Base-by-base conservation (phyloP, 2,329 filamentous ascomycete species). In the Nothophoma quercina region DNA sequence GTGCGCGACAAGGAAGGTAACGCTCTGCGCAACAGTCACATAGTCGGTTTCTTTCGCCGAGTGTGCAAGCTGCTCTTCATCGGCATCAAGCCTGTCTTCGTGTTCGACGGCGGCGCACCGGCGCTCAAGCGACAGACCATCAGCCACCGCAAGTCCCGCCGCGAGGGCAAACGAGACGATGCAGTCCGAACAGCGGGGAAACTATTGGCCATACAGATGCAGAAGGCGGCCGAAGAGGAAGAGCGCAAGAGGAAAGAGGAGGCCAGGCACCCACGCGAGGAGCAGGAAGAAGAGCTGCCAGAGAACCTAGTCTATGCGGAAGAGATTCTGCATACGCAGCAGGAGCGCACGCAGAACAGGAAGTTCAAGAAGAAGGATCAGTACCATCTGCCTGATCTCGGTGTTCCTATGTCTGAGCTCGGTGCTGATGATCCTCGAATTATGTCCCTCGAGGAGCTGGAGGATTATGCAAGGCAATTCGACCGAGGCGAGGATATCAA, bases 1-100 rank as follows among this genome's bases (percentile, higher is more conserved):
- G 95, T 99, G 9, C 93, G 95, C 66, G 95, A 99, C 77, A 97
- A 98, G 70, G 95, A 99, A 76, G 95, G 95, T 46, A 96, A 99
- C 70, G 95, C 95, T 1, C 82, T 99, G 44, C 91, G 93, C 59
- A 99, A 97, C 78, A 93, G 91, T 23, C 95, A 99, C 70, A 86
- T 99, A 28, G 91, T 99, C 34, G 95, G 96, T 30, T 99, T 99
- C 84, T 99, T 99, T 77, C 90, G 95, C 43, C 88, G 95, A 55
- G 96, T 99, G 73, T 99, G 95, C 83, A 99, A 99, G 74, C 83
- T 99, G 1, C 83, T 99, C 1, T 99, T 93, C 84, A 93, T 95
- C 69, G 95, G 96, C 41, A 96, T 99, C 73, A 90, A 89, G 59
- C 96, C 95, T 0, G 92, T 99, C 35, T 99, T 99, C 73, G 93